Evolutionary conservation across 2,329 filamentous ascomycete genomes (phyloP).

Genomic region (Aspergillus chevalieri): DNA sequence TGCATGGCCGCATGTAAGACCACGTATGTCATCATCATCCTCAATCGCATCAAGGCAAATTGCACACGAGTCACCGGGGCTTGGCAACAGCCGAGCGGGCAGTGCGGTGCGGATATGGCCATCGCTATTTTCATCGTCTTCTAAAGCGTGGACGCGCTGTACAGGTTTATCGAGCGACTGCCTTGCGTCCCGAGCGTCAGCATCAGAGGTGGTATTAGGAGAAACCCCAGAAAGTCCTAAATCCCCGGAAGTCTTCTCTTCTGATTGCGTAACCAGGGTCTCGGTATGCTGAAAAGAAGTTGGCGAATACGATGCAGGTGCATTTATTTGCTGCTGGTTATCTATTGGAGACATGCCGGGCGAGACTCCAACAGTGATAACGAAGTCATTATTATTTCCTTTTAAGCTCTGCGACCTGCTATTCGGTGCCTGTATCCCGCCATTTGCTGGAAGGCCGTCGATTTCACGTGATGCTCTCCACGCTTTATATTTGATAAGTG

Average conservation of each 20-base stretch:
- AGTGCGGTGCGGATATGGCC: conserved; percentile 76
- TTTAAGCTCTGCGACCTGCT: conserved; percentile 70
- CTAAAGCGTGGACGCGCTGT: conserved; percentile 42
- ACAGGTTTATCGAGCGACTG: conserved; percentile 3
- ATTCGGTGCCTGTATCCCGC: conserved; percentile 67
- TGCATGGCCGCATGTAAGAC: conserved; percentile 91
- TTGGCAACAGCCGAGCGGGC: conserved; percentile 71
- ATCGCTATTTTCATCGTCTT: conserved; percentile 68
- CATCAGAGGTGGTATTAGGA: conserved; percentile 1
- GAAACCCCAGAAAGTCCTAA: neutral
- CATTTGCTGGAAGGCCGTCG: conserved; percentile 74
- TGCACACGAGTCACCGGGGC: conserved; percentile 86
- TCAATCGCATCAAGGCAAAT: conserved; percentile 94
- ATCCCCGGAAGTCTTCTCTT: conserved; percentile 12
- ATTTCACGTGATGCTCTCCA: conserved; percentile 82
- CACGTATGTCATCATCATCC: conserved; percentile 91
- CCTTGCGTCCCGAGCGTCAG: conserved; percentile 10
- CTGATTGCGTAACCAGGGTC: conserved; percentile 4
- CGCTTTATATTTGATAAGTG: conserved; percentile 90
- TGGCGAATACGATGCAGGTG: conserved; percentile 10
- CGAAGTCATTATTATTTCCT: conserved; percentile 49
- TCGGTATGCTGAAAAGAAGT: conserved; percentile 11
- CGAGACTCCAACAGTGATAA: conserved; percentile 17
- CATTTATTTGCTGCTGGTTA: conserved; percentile 13
- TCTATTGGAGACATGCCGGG: conserved; percentile 18